Percentiles rank a stretch among this genome's conserved stretches.
phyloP scores from a whole-genome alignment of 176 grass and related monocot species.

The Lolium rigidum region DNA sequence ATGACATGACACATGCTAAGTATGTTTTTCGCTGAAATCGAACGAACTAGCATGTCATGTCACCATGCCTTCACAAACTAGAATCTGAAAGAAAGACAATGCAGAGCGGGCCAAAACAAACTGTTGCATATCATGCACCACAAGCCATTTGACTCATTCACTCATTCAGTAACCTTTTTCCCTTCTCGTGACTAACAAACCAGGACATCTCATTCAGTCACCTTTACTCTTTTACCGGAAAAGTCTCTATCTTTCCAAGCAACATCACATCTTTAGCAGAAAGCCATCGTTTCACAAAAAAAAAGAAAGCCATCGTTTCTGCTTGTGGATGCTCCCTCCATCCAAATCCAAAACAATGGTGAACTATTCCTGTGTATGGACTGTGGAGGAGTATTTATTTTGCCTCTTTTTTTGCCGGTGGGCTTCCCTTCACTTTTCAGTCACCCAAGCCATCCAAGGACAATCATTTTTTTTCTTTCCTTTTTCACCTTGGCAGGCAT shows the following conservation, averaged over 20 bases:
- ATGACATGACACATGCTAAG: neutral
- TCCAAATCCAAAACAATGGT: conserved; percentile 39
- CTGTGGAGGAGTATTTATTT: neutral
- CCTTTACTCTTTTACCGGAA: conserved; percentile 48
- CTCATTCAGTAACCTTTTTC: conserved; percentile 28
- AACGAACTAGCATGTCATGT: neutral
- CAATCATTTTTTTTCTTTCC: conserved; percentile 2
- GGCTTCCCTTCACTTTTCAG: conserved; percentile 53
- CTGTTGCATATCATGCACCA: conserved; percentile 30
- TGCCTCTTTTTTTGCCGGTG: neutral
- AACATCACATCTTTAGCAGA: conserved; percentile 53
- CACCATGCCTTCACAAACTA: neutral
- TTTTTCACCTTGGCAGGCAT: conserved; percentile 18
- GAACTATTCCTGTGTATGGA: conserved; percentile 22
- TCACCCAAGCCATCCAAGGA: conserved; percentile 49
- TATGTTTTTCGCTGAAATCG: neutral
- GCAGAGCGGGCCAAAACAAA: conserved; percentile 31
- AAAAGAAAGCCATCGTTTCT: conserved; percentile 38
- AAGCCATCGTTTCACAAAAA: conserved; percentile 42
- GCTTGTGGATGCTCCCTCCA: neutral
- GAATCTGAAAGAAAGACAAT: conserved; percentile 42
- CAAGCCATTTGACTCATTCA: conserved; percentile 8
- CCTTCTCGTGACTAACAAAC: conserved; percentile 14
- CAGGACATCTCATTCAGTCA: conserved; percentile 40
- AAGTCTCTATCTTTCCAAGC: conserved; percentile 49